These are phyloP conservation scores for Rhizopus delemar DNA, from an alignment of 371 early-diverging fungal genomes.

Conservation along the genomic window DNA sequence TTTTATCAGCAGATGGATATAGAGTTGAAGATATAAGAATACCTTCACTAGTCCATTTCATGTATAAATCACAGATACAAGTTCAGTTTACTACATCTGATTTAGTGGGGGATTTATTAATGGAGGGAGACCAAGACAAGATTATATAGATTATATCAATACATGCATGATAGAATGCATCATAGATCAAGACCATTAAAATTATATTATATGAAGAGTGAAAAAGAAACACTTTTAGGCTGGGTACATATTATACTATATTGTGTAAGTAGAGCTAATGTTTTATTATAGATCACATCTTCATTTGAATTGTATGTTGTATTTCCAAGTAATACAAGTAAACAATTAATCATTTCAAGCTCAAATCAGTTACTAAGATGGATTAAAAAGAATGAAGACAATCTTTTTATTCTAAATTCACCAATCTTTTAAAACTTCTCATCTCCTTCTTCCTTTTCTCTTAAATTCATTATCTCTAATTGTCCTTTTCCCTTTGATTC, in stretches of 20 bases:
- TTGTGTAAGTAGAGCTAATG: too few relatives aligned
- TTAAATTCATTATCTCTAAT: constrained; percentile 82
- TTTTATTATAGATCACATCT: constrained; percentile 55
- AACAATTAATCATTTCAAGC: constrained; percentile 64
- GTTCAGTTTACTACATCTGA: constrained; percentile 73
- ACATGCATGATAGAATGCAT: constrained; percentile 69
- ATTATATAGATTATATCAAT: constrained; percentile 66
- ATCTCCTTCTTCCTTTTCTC: constrained; percentile 83
- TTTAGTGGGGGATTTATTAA: constrained; percentile 52
- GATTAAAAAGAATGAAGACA: constrained; percentile 74
- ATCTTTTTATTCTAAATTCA: constrained; percentile 68
- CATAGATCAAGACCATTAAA: constrained; percentile 57
- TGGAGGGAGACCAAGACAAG: constrained; percentile 42
- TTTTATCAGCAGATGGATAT: constrained; percentile 40
- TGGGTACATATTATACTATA: constrained; percentile 59
- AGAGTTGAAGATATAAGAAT: constrained; percentile 63
- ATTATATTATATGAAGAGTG: constrained; percentile 59
- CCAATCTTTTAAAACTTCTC: constrained; percentile 62
- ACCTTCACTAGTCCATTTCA: constrained; percentile 73
- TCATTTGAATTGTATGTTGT: constrained; percentile 74
- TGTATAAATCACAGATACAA: constrained; percentile 69
- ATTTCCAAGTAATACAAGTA: constrained; percentile 70
- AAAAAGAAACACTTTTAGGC: constrained; percentile 67
- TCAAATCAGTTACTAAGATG: constrained; percentile 68
- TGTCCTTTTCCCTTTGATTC: constrained; percentile 89